phyloP scores from a whole-genome alignment of 768 basidiomycete genomes.

The Daedalea quercina region DNA sequence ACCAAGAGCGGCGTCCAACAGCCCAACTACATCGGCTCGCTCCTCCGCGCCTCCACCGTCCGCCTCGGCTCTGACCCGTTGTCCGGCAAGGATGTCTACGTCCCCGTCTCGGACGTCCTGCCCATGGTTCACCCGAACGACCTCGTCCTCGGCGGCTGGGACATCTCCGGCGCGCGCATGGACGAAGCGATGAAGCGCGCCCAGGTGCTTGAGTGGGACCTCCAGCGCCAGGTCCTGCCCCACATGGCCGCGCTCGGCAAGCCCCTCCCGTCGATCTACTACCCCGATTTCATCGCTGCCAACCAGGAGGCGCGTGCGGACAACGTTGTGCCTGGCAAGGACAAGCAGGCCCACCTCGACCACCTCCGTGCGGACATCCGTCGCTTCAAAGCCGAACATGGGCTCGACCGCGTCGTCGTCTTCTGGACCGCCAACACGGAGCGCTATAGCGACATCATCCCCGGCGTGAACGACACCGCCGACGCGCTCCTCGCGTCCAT shows the following conservation, averaged over 20 bases:
- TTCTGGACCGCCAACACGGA: conserved; percentile 99
- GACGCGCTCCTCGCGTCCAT: conserved; percentile 81
- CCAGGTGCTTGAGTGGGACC: conserved; percentile 91
- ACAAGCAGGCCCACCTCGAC: conserved; percentile 91
- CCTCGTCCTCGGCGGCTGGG: conserved; percentile 97
- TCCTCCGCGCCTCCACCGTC: conserved; percentile 93
- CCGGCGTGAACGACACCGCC: conserved; percentile 93
- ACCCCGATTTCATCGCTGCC: conserved; percentile 95
- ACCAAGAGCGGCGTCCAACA: conserved; percentile 89
- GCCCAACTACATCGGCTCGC: conserved; percentile 97
- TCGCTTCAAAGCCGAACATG: conserved; percentile 79
- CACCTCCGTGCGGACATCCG: conserved; percentile 91
- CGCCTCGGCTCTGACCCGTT: conserved; percentile 77
- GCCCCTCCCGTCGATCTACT: conserved; percentile 93
- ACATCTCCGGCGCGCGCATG: conserved; percentile 80
- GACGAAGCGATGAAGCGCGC: conserved; percentile 93
- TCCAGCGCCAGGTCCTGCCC: conserved; percentile 91
- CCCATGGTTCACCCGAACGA: conserved; percentile 99
- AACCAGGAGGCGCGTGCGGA: conserved; percentile 97
- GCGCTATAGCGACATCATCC: conserved; percentile 91
- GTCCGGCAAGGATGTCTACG: conserved; percentile 84
- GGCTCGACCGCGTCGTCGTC: conserved; percentile 82
- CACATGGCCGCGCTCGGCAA: conserved; percentile 73
- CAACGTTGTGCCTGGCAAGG: conserved; percentile 77
- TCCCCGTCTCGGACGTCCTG: conserved; percentile 87